Base-by-base conservation (phyloP, 495 filamentous ascomycete genomes). In the Aspergillus kassunensis region DNA sequence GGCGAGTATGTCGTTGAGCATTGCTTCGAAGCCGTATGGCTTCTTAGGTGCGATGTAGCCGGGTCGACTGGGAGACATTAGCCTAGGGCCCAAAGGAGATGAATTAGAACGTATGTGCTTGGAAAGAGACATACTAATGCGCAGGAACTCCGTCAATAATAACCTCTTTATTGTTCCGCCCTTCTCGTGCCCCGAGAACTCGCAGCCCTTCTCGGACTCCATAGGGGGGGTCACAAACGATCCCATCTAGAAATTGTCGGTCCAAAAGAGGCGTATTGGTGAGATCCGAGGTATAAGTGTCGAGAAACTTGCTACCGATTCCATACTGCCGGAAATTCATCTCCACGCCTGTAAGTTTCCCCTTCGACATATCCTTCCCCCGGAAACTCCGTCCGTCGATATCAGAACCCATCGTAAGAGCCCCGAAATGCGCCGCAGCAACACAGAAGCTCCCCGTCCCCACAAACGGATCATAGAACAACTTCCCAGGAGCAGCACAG, bases 191-290 rank as follows among this genome's bases (percentile, higher is more conserved):
- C 2, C 93, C 93, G 13, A 99, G 71, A 3, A 97, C 91, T 60
- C 85, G 86, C 44, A 97, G 69, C 0, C 93, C 93, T 60, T 99
- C 93, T 10, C 93, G 80, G 13, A 99, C 89, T n/a, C 93, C 93
- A 62, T 99, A 99, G 0, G 93, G 93, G 13, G 93, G 93, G 67
- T 99, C 93, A 56, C 93, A 97, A n/a, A 97, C 69, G 53, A 99
- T 92, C 2, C 86, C 90, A 70, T 99, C 91, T 31, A 97, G 80
- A 44, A 87, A 77, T 23, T 60, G 58, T 6, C 43, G 35, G 15
- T 61, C 66, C 31, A 88, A 72, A 15, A 97, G 60, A 2, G 93
- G 95, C 9, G 84, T 85, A 63, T 99, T 91, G 3, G 91, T 97
- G 20, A 99, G 61, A 67, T 99, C 93, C 1, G 88, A 84, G 4